Percentiles rank a stretch among this genome's conserved stretches.
phyloP scores from a whole-genome alignment of 169 alveolate species.

The Plasmodium cynomolgi region DNA sequence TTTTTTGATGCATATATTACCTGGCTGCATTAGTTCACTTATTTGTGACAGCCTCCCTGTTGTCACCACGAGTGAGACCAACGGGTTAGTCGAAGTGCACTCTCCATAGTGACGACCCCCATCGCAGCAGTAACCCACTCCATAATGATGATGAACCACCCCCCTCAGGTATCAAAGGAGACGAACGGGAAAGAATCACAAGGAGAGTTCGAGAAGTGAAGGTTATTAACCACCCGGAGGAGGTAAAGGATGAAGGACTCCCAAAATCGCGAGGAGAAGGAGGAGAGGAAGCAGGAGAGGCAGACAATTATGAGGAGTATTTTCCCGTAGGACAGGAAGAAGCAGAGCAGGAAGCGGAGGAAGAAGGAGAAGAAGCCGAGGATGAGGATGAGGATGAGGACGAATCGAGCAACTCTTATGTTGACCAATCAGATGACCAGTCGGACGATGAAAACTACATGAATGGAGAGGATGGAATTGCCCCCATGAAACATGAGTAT shows the following conservation, averaged over 20 bases:
- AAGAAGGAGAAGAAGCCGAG: background rate
- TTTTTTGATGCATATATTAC: background rate
- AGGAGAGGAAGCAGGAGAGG: background rate
- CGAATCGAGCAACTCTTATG: background rate
- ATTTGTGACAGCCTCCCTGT: background rate
- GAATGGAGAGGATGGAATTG: slow-evolving; percentile 8
- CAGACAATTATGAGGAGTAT: background rate
- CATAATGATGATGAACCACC: background rate
- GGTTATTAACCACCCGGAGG: background rate
- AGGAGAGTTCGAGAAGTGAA: slow-evolving; percentile 42
- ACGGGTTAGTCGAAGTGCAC: background rate
- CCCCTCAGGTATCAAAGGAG: slow-evolving; percentile 19
- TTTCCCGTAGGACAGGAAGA: background rate
- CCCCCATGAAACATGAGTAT: slow-evolving; percentile 43
- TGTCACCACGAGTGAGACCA: background rate
- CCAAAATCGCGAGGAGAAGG: background rate
- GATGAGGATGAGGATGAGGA: slow-evolving; percentile 13
- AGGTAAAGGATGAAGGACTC: background rate
- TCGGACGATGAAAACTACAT: background rate
- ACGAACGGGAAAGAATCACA: slow-evolving; percentile 21
- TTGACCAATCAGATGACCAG: slow-evolving; percentile 1
- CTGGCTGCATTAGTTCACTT: background rate
- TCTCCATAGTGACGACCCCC: background rate
- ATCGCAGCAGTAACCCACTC: background rate
- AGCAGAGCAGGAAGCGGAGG: background rate